Evolutionary conservation across 192 early-diverging fungal species (phyloP), one percentile per base, ranked within the genome.

Genomic region (Umbelopsis isabellina): DNA sequence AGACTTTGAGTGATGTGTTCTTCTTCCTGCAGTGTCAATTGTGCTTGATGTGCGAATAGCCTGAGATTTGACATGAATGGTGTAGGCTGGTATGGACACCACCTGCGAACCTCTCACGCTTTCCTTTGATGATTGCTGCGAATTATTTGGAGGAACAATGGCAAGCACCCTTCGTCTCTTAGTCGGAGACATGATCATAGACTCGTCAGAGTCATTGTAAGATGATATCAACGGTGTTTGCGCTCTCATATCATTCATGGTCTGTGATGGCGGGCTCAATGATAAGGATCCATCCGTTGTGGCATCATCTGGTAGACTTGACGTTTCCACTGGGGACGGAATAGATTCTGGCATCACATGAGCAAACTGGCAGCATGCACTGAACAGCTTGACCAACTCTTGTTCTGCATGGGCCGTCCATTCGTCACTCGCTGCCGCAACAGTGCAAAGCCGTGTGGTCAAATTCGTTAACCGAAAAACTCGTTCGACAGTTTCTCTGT

Each of bases 381-480:
- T 61, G 30, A 61, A 61, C 7, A 61, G 27, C 33, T 61, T 61
- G 30, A 61, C 13, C 30, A 61, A 35, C 16, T 61, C 55, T 61
- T 61, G 55, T 7, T 77, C 67, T 4, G 72, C 70, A 41, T 68
- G 64, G 18, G 22, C 23, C 4, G 79, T 64, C 68, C 75, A 78
- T 52, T 78, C 75, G 44, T 80, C 69, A 46, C 72, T 74, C 6
- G 75, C 75, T 67, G 75, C 75, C 4, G 73, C 78, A 8, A 82
- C 58, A 45, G 78, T 65, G 41, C 80, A 81, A 12, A 87, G 69
- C 16, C 79, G 79, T 7, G 86, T 81, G 18, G 86, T 83, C 4
- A 81, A 47, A 8, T 77, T 53, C 65, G 84, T 81, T 13, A 80
- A 75, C 11, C 74, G 71, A 45, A 72, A 73, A 13, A 85, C 81